A percentile compares a stretch with the other conserved stretches of the same genome.
phyloP scores from a whole-genome alignment of 495 filamentous ascomycete genomes.

The Penicillium simplicissimum region DNA sequence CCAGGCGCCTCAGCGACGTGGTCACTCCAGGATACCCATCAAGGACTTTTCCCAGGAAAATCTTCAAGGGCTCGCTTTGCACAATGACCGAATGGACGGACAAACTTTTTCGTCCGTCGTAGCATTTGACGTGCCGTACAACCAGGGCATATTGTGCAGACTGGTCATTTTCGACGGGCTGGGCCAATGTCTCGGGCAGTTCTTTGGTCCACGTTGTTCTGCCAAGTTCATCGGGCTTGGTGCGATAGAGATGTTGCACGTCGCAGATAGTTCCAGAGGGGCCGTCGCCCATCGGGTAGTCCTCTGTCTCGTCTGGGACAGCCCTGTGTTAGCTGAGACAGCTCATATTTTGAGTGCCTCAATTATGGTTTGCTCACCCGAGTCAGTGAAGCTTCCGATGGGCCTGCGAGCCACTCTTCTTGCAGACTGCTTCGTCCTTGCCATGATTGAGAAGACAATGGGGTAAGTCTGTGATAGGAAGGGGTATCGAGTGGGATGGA shows the following conservation, averaged over 20 bases:
- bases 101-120: constrained; percentile 61
- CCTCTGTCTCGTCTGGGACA: background rate
- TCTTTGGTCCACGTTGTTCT: constrained; percentile 36
- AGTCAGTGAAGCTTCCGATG: no score
- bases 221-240: constrained; percentile 26
- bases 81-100: constrained; percentile 63
- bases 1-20: constrained; percentile 56
- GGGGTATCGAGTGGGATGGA: no score
- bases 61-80: constrained; percentile 64
- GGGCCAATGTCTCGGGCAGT: constrained; percentile 45
- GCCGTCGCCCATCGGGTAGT: constrained; percentile 13
- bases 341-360: background rate
- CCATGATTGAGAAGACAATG: background rate
- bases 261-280: constrained; percentile 29
- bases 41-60: constrained; percentile 55
- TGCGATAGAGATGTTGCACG: constrained; percentile 36
- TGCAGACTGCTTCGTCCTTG: no score
- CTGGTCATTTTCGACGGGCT: constrained; percentile 51
- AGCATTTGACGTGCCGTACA: constrained; percentile 55
- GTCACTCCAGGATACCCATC: constrained; percentile 66
- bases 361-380: no score
- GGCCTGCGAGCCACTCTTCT: no score
- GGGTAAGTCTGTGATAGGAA: background rate
- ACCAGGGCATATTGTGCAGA: constrained; percentile 55
- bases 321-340: background rate